These are phyloP conservation scores for Colletotrichum godetiae DNA, from an alignment of 2,329 filamentous ascomycete species.

Conservation along the genomic window DNA sequence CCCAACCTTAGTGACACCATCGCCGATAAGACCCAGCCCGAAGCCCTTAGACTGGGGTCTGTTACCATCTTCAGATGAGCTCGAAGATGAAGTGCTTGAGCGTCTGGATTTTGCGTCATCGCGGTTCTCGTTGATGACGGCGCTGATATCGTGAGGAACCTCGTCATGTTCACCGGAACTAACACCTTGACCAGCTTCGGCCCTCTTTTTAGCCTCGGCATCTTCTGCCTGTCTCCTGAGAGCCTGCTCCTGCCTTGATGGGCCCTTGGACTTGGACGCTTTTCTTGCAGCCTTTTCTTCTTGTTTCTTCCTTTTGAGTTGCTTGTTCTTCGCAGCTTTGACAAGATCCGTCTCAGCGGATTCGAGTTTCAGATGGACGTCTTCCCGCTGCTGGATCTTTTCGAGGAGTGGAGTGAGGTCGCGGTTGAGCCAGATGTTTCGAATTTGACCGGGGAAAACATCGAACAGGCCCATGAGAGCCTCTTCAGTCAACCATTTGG, in stretches of 20 bases:
- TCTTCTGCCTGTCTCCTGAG: conserved; percentile 61
- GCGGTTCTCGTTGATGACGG: conserved; percentile 54
- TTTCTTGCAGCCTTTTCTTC: conserved; percentile 74
- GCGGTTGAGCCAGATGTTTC: conserved; percentile 96
- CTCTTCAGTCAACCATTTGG: conserved; percentile 88
- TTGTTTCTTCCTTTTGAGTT: conserved; percentile 74
- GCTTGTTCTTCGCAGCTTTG: conserved; percentile 79
- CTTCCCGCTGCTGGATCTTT: conserved; percentile 82
- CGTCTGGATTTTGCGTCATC: conserved; percentile 36
- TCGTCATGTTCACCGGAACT: conserved; percentile 65
- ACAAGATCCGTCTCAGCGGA: conserved; percentile 87
- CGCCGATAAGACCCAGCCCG: conserved; percentile 49
- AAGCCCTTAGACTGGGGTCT: conserved; percentile 26
- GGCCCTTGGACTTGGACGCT: conserved; percentile 57
- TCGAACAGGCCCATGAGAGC: conserved; percentile 89
- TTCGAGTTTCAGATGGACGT: conserved; percentile 79
- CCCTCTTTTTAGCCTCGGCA: conserved; percentile 60
- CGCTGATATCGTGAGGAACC: conserved; percentile 63
- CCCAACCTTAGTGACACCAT: conserved; percentile 59
- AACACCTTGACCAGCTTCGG: conserved; percentile 59
- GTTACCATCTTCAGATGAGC: conserved; percentile 39
- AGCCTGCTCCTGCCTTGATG: conserved; percentile 62
- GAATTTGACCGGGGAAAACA: conserved; percentile 93
- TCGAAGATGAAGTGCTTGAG: conserved; percentile 25
- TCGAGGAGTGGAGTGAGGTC: conserved; percentile 86